Base-by-base conservation (phyloP, 2,329 filamentous ascomycete genomes). In the Verticillium albo-atrum region DNA sequence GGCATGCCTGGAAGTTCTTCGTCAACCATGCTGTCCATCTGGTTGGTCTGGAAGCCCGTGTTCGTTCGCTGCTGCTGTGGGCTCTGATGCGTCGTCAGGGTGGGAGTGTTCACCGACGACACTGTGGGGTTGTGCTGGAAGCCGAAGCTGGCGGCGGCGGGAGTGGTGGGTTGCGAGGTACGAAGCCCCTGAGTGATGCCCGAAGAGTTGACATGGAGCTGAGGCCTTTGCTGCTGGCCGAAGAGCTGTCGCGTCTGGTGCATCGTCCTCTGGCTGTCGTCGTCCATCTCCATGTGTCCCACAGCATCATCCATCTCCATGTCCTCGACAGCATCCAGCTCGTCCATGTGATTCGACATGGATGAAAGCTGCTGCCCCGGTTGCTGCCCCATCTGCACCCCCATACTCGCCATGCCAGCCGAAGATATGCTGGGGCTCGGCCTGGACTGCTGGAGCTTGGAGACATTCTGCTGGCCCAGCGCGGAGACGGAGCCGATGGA, bases 301-400 rank as follows among this genome's bases (percentile, higher is more conserved):
- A 90, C 81, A 7, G 87, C 84, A 67, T 97, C 92, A 69, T 98
- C 94, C 89, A 98, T 90, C 69, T 98, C 94, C 94, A 98, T 97
- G 69, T 96, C 92, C 57, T 92, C 92, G 30, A 96, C 85, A 20
- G 91, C 87, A 69, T 96, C 93, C 79, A 96, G 87, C 62, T 96
- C 89, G 61, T 89, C 79, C 60, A 83, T 75, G 58, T 77, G 75
- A 7, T 74, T 74, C 59, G 79, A 69, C 65, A 79, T 75, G 56
- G 78, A 75, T 50, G 75, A 69, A 62, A 77, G 75, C 61, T 77
- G 75, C 9, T 71, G 71, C 51, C 55, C 55, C 25, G 23, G 51
- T 58, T 72, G 72, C 55, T 75, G 74, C 15, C 74, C 74, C 42
- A 74, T 61, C 57, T 66, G 64, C 30, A 63, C 59, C 6, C 61